phyloP scores from a whole-genome alignment of 768 basidiomycete genomes.

The Agaricus blazei region DNA sequence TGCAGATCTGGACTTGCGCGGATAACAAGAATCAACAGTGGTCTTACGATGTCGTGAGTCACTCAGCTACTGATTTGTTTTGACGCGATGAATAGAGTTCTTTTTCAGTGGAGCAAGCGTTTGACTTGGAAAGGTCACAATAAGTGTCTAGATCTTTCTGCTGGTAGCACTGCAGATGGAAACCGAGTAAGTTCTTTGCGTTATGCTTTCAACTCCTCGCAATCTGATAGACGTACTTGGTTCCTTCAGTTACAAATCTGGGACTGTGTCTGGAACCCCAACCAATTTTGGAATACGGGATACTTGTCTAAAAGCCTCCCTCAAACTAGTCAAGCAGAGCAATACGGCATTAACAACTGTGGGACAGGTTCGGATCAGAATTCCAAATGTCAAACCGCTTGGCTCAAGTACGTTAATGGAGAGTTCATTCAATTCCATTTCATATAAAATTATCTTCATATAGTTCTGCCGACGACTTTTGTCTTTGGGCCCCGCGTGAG shows the following conservation, averaged over 20 bases:
- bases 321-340: constrained; percentile 49
- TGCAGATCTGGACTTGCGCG: constrained; percentile 50
- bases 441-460: constrained; percentile 4
- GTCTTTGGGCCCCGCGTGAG: constrained; percentile 59
- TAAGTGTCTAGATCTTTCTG: constrained; percentile 46
- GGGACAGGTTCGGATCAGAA: constrained; percentile 48
- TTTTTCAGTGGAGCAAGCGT: constrained; percentile 27
- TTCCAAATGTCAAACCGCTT: constrained; percentile 68
- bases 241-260: constrained; percentile 37
- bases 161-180: constrained; percentile 33
- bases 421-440: constrained; percentile 16
- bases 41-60: constrained; percentile 38
- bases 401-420: constrained; percentile 46
- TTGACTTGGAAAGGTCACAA: constrained; percentile 44
- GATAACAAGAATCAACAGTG: constrained; percentile 42
- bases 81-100: not conserved
- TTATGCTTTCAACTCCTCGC: not conserved
- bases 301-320: constrained; percentile 40
- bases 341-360: constrained; percentile 65
- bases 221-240: not conserved
- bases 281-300: constrained; percentile 50
- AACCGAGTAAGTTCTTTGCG: constrained; percentile 28
- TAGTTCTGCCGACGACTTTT: constrained; percentile 63
- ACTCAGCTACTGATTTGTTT: not conserved
- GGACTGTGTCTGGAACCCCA: constrained; percentile 36